Base-by-base conservation (phyloP, 2,329 filamentous ascomycete species). In the Sporothrix humicola region DNA sequence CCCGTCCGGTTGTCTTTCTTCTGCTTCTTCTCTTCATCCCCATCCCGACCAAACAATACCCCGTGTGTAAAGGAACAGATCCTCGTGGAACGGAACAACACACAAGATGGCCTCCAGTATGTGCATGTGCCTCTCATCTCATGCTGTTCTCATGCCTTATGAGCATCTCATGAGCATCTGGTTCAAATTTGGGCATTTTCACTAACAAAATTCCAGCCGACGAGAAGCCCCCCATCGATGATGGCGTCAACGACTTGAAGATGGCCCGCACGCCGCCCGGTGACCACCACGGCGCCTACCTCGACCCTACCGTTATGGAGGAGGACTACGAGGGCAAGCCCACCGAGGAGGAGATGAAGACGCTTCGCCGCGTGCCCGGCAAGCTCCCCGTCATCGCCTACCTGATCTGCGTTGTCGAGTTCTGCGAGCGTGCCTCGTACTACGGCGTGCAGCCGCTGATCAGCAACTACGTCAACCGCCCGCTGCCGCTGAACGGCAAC, bases 381-480 rank as follows among this genome's bases (percentile, higher is more conserved):
- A 85, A 85, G 78, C 88, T 94, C 75, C 89, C 90, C 68, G 90
- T 87, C 86, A 83, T 86, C 72, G 87, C 91, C 73, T 94, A 89
- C 82, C 90, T 89, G 37, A 88, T 94, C 74, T 91, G 90, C 66
- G 89, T 93, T 75, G 88, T 92, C 74, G 92, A 94, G 82, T 83
- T 93, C 73, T 92, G 90, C 82, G 92, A 94, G 83, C 90, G 92
- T 68, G 93, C 93, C 82, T 91, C 90, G 15, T 94, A 93, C 87
- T 93, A 94, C 79, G 92, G 92, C 72, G 90, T 90, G 4, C 87
- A 88, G 59, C 86, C 90, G 46, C 84, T 93, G 44, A 92, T 91
- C 87, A 89, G 88, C 79, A 91, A 91, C 81, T 91, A 89, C 78
- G 86, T 91, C 78, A 87, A 88, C 77, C 84, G 86, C 70, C 82